Evolutionary conservation across 2,329 filamentous ascomycete species (phyloP).

Genomic region (Penicillium sp.): DNA sequence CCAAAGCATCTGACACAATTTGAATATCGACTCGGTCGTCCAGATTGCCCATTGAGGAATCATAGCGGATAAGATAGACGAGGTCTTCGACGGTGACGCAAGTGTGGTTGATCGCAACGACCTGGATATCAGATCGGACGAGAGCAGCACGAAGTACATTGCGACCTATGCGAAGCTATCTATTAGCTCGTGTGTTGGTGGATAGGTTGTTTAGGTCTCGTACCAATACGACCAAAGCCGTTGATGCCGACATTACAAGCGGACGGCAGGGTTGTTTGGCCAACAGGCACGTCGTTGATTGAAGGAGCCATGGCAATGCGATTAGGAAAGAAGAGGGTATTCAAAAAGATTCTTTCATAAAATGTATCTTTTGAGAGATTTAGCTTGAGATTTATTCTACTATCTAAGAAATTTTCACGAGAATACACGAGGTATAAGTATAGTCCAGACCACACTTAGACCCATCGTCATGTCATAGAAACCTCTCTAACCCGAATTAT

Average conservation of each 20-base stretch:
- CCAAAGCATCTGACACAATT: slow-evolving; percentile 81
- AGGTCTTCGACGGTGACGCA: slow-evolving; percentile 30
- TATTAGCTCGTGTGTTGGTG: neutral
- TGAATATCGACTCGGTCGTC: slow-evolving; percentile 92
- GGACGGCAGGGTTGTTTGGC: slow-evolving; percentile 7
- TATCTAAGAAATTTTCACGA: slow-evolving; percentile 1
- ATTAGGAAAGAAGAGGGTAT: neutral
- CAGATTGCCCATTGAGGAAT: slow-evolving; percentile 73
- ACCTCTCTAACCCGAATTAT: neutral
- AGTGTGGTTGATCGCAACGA: slow-evolving; percentile 33
- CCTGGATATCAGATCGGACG: slow-evolving; percentile 23
- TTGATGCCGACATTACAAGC: slow-evolving; percentile 80
- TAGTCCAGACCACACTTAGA: neutral
- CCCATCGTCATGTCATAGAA: neutral
- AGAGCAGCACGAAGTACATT: slow-evolving; percentile 54
- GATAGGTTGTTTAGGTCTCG: neutral
- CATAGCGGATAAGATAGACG: slow-evolving; percentile 30
- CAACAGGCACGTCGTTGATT: slow-evolving; percentile 22
- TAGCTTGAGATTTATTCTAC: neutral
- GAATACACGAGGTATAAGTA: neutral
- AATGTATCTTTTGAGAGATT: neutral
- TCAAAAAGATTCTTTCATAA: neutral
- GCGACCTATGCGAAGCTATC: slow-evolving; percentile 51
- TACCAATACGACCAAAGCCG: slow-evolving; percentile 88
- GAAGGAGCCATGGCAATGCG: slow-evolving; percentile 20